These are phyloP conservation scores for Fusarium praegraminearum DNA, from an alignment of 2,329 filamentous ascomycete species.

Conservation along the genomic window DNA sequence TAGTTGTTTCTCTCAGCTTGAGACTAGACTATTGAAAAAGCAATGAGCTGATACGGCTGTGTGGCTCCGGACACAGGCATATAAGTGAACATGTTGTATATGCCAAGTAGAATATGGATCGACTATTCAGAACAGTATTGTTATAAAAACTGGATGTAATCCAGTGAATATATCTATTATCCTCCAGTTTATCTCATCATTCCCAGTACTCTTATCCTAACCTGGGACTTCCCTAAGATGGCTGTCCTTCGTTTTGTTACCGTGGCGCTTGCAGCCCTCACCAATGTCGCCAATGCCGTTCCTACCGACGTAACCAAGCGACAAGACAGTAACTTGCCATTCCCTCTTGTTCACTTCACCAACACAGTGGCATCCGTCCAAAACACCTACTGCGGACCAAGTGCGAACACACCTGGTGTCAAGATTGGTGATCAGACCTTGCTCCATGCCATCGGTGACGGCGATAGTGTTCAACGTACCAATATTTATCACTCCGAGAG, in stretches of 20 bases:
- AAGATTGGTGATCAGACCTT: background rate
- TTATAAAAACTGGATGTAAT: background rate
- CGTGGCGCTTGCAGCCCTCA: background rate
- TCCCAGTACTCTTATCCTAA: rapidly evolving
- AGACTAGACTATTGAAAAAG: background rate
- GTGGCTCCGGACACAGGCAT: background rate
- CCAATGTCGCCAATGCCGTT: background rate
- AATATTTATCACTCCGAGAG: background rate
- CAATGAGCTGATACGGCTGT: background rate
- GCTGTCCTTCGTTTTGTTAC: background rate
- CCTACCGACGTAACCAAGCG: background rate
- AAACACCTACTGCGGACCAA: background rate
- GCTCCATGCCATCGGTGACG: background rate
- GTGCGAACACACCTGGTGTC: background rate
- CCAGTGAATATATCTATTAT: background rate
- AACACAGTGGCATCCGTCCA: background rate
- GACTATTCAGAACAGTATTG: too few species aligned
- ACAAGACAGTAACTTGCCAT: background rate
- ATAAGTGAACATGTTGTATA: background rate
- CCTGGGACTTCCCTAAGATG: too few species aligned
- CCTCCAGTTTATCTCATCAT: too few species aligned
- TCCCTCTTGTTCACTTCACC: background rate
- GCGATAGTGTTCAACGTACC: background rate
- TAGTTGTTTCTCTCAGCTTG: background rate
- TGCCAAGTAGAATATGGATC: background rate